Evolutionary conservation across 257 asterid species (phyloP).

Genomic region (Ligustrum vulgare): DNA sequence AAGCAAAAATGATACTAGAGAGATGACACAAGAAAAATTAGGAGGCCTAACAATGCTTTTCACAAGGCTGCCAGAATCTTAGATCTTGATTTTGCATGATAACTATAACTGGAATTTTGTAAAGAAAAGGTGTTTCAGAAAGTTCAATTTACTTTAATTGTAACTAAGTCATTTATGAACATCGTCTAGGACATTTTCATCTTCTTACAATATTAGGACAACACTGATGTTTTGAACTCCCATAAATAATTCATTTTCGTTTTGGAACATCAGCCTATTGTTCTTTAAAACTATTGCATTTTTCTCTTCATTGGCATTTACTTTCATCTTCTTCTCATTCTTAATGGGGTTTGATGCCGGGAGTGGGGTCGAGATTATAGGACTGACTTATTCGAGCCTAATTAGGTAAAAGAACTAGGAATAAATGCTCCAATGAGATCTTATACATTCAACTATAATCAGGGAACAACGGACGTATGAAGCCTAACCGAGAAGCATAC

Average conservation of each 20-base stretch:
- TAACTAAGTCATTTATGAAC: background rate
- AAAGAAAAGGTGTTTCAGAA: background rate
- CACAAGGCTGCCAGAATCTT: background rate
- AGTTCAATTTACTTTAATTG: background rate
- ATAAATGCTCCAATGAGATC: conserved; percentile 14
- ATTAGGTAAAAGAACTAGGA: conserved; percentile 16
- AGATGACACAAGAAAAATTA: background rate
- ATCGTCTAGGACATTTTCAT: too few species aligned
- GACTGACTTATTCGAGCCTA: conserved; percentile 2
- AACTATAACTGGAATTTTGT: background rate
- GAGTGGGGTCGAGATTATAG: background rate
- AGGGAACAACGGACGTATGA: conserved; percentile 33
- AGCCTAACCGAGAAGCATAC: conserved; percentile 79
- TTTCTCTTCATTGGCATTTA: background rate
- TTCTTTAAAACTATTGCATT: background rate
- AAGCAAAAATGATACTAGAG: background rate
- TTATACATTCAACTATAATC: conserved; percentile 21
- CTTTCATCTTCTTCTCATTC: background rate
- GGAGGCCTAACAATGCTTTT: background rate
- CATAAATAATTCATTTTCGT: background rate
- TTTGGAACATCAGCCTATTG: background rate
- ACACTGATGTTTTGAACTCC: background rate
- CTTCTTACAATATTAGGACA: background rate
- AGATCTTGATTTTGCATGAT: background rate
- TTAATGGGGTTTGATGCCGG: background rate